Base-by-base conservation (phyloP, 768 basidiomycete genomes). In the Suillus lakei region DNA sequence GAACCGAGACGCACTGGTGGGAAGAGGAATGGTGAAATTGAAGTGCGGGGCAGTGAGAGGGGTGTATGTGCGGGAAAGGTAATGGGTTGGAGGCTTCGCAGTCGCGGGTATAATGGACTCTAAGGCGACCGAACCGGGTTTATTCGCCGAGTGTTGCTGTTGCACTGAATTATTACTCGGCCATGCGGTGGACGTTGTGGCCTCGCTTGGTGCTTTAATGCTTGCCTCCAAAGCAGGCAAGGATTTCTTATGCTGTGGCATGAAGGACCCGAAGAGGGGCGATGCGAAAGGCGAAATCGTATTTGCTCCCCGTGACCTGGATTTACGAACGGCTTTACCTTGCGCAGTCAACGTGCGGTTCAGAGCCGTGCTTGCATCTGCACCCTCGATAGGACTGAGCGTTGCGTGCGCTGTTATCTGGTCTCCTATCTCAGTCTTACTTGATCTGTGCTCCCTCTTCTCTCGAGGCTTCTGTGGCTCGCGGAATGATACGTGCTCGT, bases 1-100 rank as follows among this genome's bases (percentile, higher is more conserved):
- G 69, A 85, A 86, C 46, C 83, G 81, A 54, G 87, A 86, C 0
- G 88, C 86, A 8, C 86, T 81, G 65, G 86, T 84, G 0, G 83
- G 72, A 70, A 77, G 87, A 3, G 89, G 87, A 43, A 92, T 88
- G 4, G 86, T 83, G 67, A 94, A 92, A 12, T 83, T 85, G 77
- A 95, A 95, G 68, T 93, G 86, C 4, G 86, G 85, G 1, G 92
- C 83, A 0, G 90, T 91, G 44, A 93, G 82, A 0, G 92, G 86
- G 0, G 91, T 87, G 71, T 93, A 93, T 12, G 84, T 85, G 46
- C 89, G 84, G 1, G 92, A 89, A 26, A 94, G 87, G 70, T 93
- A 92, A 41, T 95, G 90, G 0, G 93, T 95, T 0, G 94, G 93
- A 0, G 93, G 94, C 72, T 92, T 93, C 21, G 91, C 83, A 12